These are phyloP conservation scores for Limnomonas spitsbergensis DNA, from an alignment of 139 green algal species.

Conservation along the genomic window DNA sequence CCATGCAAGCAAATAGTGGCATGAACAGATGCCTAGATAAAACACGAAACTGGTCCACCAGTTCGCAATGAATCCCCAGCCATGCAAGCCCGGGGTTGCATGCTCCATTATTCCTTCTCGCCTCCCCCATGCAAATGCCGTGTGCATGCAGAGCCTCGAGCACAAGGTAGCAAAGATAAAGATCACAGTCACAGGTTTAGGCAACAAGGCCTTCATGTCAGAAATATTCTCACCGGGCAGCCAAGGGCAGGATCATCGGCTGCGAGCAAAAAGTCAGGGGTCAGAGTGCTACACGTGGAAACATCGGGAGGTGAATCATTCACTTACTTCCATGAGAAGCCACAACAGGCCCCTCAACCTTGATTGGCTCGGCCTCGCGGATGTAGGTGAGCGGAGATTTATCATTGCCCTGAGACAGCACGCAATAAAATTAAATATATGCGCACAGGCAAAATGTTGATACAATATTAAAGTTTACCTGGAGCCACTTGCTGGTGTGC, in stretches of 20 bases:
- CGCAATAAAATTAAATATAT: background rate
- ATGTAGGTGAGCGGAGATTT: constrained; percentile 82
- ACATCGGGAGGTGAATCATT: background rate
- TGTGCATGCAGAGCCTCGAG: no score
- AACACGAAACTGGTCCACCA: no score
- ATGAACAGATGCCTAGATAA: no score
- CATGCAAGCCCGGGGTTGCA: no score
- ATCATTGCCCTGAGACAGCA: constrained; percentile 41
- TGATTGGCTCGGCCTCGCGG: constrained; percentile 67
- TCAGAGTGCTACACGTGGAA: background rate
- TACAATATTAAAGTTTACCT: constrained; percentile 38
- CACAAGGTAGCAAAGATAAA: no score
- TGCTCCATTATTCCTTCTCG: no score
- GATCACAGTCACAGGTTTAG: no score
- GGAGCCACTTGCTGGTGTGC: constrained; percentile 87
- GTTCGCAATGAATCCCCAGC: no score
- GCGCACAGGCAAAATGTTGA: background rate
- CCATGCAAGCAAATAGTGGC: no score
- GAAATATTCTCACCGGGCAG: constrained; percentile 57
- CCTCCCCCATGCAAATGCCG: no score
- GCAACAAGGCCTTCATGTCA: no score
- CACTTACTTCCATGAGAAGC: constrained; percentile 73
- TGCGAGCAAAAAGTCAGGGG: constrained; percentile 33
- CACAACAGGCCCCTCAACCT: constrained; percentile 72
- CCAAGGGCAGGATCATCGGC: constrained; percentile 75